Evolutionary conservation across 2,329 filamentous ascomycete genomes (phyloP).

Genomic region (Grosmannia huntii): DNA sequence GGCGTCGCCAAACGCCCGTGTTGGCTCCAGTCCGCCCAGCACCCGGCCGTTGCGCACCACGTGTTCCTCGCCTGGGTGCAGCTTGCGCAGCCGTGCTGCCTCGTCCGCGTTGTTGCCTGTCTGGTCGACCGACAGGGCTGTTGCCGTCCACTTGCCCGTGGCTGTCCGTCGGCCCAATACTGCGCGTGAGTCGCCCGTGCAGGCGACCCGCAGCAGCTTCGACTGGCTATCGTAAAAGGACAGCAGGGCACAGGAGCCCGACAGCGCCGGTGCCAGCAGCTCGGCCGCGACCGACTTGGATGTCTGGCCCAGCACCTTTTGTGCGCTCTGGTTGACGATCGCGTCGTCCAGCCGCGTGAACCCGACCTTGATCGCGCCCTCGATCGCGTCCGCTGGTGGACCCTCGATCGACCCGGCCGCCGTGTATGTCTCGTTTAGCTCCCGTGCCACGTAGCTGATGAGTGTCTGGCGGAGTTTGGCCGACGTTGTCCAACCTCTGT

Average conservation of each 20-base stretch:
- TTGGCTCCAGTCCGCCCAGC: slow-evolving; percentile 82
- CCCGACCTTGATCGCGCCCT: slow-evolving; percentile 81
- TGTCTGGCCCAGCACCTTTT: slow-evolving; percentile 79
- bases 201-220: slow-evolving; percentile 83
- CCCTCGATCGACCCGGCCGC: slow-evolving; percentile 41
- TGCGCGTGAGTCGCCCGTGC: slow-evolving; percentile 90
- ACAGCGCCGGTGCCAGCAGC: slow-evolving; percentile 80
- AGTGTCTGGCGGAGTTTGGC: slow-evolving; percentile 87
- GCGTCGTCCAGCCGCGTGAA: slow-evolving; percentile 85
- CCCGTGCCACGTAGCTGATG: slow-evolving; percentile 83
- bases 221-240: slow-evolving; percentile 89
- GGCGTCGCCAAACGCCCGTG: slow-evolving; percentile 88
- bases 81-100: slow-evolving; percentile 64
- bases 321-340: slow-evolving; percentile 85
- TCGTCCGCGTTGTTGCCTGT: slow-evolving; percentile 84
- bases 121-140: slow-evolving; percentile 80
- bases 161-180: slow-evolving; percentile 69
- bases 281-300: slow-evolving; percentile 88
- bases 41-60: slow-evolving; percentile 85
- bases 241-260: slow-evolving; percentile 90
- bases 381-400: slow-evolving; percentile 69
- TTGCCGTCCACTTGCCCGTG: slow-evolving; percentile 87
- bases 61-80: slow-evolving; percentile 80
- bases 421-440: slow-evolving; percentile 87
- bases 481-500: slow-evolving; percentile 91